A percentile compares a stretch with the other conserved stretches of the same genome.
These are phyloP conservation scores for Apocynum venetum DNA, from an alignment of 257 asterid species.

Conservation along the genomic window DNA sequence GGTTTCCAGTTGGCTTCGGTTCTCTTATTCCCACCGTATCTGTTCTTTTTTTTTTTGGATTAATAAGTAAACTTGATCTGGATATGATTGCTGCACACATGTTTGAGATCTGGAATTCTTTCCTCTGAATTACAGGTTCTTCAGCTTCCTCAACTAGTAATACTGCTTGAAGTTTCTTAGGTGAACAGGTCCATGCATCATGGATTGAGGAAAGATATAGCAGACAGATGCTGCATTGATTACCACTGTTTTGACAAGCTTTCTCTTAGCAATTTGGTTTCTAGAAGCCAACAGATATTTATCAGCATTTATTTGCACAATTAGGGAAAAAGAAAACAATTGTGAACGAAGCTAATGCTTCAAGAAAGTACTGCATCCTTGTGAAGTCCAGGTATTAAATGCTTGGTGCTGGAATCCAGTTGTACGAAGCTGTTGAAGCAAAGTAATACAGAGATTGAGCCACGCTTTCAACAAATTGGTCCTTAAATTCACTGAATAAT, in stretches of 20 bases:
- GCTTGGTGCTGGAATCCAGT: too few relatives aligned
- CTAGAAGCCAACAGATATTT: too few relatives aligned
- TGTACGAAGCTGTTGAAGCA: too few relatives aligned
- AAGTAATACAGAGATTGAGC: too few relatives aligned
- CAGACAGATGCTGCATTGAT: neutral
- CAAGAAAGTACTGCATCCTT: too few relatives aligned
- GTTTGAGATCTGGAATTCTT: neutral
- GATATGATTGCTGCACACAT: neutral
- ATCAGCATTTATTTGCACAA: too few relatives aligned
- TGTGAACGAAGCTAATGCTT: too few relatives aligned
- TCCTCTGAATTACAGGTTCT: neutral
- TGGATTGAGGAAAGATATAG: neutral
- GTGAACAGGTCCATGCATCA: neutral
- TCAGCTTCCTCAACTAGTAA: neutral
- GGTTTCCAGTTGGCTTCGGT: neutral
- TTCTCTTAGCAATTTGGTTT: neutral
- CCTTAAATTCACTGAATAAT: too few relatives aligned
- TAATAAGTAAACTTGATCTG: neutral
- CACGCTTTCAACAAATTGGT: too few relatives aligned
- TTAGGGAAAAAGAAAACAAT: too few relatives aligned
- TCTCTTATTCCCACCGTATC: neutral
- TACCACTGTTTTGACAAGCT: neutral
- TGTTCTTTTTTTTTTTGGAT: too few relatives aligned
- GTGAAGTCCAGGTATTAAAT: too few relatives aligned
- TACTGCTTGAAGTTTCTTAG: neutral